Evolutionary conservation across 495 filamentous ascomycete genomes (phyloP).

Genomic region (Pseudevernia furfuracea): DNA sequence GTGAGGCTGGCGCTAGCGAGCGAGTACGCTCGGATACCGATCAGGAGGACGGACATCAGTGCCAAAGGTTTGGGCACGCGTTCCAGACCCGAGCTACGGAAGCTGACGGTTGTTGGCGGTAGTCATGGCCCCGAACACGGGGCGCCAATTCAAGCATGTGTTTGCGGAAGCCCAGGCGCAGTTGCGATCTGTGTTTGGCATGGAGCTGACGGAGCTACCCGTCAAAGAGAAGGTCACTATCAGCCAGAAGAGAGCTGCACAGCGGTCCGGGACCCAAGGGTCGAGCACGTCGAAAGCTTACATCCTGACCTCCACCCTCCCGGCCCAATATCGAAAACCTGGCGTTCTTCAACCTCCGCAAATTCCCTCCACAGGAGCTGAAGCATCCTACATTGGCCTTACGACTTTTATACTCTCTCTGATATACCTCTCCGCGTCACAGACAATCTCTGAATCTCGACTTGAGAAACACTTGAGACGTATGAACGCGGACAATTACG

Average conservation of each 20-base stretch:
- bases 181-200: conserved; percentile 63
- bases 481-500: conserved; percentile 67
- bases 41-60: conserved; percentile 69
- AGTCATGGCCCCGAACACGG: conserved; percentile 36
- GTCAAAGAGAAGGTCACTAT: conserved; percentile 69
- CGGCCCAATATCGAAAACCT: conserved; percentile 53
- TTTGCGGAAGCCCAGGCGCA: conserved; percentile 61
- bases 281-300: conserved; percentile 57
- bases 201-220: conserved; percentile 80
- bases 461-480: conserved; percentile 65
- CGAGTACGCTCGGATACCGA: conserved; percentile 74
- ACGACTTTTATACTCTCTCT: conserved; percentile 73
- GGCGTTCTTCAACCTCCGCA: conserved; percentile 61
- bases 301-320: conserved; percentile 64
- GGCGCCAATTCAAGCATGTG: conserved; percentile 57
- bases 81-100: not conserved
- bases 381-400: conserved; percentile 70
- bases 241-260: conserved; percentile 55
- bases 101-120: conserved; percentile 1
- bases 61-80: conserved; percentile 53
- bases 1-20: conserved; percentile 83
- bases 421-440: conserved; percentile 60
- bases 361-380: conserved; percentile 53
- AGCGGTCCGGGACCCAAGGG: conserved; percentile 18
- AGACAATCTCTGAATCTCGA: conserved; percentile 64